phyloP scores from a whole-genome alignment of 2,329 filamentous ascomycete species.

The Podosphaera aphanis region DNA sequence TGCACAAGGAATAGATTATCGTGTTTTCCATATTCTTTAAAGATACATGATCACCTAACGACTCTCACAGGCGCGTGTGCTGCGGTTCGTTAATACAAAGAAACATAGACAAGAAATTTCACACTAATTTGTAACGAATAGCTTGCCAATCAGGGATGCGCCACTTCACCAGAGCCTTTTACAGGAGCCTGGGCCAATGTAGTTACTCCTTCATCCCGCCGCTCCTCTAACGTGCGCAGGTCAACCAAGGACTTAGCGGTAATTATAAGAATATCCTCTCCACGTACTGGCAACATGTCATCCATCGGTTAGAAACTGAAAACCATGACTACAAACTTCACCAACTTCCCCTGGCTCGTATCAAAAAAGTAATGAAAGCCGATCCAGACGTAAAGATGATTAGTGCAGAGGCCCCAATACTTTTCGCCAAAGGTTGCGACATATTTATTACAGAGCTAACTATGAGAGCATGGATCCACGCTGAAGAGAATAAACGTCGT shows the following conservation, averaged over 20 bases:
- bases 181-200: conserved; percentile 91
- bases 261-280: conserved; percentile 93
- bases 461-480: conserved; percentile 98
- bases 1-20: not conserved
- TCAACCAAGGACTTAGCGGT: conserved; percentile 82
- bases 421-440: conserved; percentile 95
- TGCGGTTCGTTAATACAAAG: conserved; percentile 26
- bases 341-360: conserved; percentile 84
- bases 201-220: conserved; percentile 16
- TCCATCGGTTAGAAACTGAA: conserved; percentile 82
- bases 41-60: conserved; percentile 9
- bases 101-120: conserved; percentile 1
- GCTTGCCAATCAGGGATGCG: conserved; percentile 71
- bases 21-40: not conserved
- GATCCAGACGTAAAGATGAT: conserved; percentile 99
- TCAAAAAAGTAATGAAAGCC: conserved; percentile 99
- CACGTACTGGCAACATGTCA: conserved; percentile 97
- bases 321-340: conserved; percentile 97
- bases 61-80: conserved; percentile 36
- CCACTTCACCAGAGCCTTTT: conserved; percentile 74
- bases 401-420: conserved; percentile 85
- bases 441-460: conserved; percentile 98
- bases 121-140: conserved; percentile 19
- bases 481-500: conserved; percentile 92
- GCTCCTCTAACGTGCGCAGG: conserved; percentile 24